phyloP scores from a whole-genome alignment of 306 rosid genomes.

The Cicer bijugum region DNA sequence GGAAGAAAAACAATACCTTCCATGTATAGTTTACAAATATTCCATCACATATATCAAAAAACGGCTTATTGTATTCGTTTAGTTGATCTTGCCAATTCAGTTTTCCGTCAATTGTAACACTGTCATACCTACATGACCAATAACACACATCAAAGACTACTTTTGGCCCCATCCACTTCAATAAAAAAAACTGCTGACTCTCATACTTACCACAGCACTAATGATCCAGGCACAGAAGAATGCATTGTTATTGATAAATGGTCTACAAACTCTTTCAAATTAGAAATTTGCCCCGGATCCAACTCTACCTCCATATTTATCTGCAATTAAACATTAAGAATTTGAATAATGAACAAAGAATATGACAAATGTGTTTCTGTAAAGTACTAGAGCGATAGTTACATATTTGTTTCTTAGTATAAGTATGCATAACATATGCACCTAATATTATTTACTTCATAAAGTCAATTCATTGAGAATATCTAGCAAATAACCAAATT shows the following conservation, averaged over 20 bases:
- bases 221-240: slow-evolving; percentile 75
- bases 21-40: slow-evolving; percentile 84
- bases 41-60: slow-evolving; percentile 92
- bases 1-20: slow-evolving; percentile 65
- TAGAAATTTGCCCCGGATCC: slow-evolving; percentile 59
- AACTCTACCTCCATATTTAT: slow-evolving; percentile 80
- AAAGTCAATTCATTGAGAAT: slow-evolving; percentile 19
- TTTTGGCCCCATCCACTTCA: slow-evolving; percentile 30
- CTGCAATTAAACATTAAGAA: slow-evolving; percentile 55
- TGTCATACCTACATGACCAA: slow-evolving; percentile 77
- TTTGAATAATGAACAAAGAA: slow-evolving; percentile 29
- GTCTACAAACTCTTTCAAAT: slow-evolving; percentile 75
- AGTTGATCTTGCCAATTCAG: slow-evolving; percentile 80
- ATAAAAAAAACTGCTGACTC: slow-evolving; percentile 15
- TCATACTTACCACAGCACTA: slow-evolving; percentile 78
- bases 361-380: slow-evolving; percentile 18
- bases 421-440: not conserved
- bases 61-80: slow-evolving; percentile 67
- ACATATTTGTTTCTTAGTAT: not conserved
- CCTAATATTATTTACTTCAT: not conserved
- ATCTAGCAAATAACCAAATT: not conserved
- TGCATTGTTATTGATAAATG: slow-evolving; percentile 76
- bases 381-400: not conserved
- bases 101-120: slow-evolving; percentile 72
- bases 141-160: slow-evolving; percentile 42